Evolutionary conservation across 2,329 filamentous ascomycete species (phyloP), one percentile per base, ranked within the genome.

Genomic region (Fusarium anthophilum): DNA sequence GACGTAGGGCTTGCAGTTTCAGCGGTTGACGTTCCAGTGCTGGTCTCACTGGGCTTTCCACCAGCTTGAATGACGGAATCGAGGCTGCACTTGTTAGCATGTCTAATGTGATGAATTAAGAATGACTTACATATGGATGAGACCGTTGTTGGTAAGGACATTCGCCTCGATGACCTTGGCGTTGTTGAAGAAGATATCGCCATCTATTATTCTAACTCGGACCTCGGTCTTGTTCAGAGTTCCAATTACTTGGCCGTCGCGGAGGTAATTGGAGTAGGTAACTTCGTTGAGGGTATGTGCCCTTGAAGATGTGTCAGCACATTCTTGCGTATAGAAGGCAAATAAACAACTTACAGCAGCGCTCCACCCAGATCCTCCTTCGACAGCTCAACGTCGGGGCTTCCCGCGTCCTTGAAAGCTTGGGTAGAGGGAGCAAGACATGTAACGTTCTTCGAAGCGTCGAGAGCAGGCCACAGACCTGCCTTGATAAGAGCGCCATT

Each of bases 181-280:
- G 8, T 77, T 77, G 55, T 76, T 76, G 60, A 77, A 77, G 43
- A 63, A 77, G 18, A 77, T 73, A 13, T 75, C 72, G 13, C 69
- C 32, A 1, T 50, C 60, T 35, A 67, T 73, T 8, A 77, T 60
- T 6, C 45, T 48, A 2, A 77, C 74, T 6, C 56, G 54, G 4
- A 77, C 69, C 8, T 47, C 65, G 2, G 69, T 72, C 12, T 75
- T 58, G 35, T 77, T 76, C 3, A 73, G 32, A 8, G 74, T 77
- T 13, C 54, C 64, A 0, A 77, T 24, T 8, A 75, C 57, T 50
- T 68, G 65, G 3, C 75, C 75, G 30, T 77, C 74, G 2, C 61
- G 58, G 0, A 77, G 64, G 8, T 62, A 73, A 14, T 61, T 63
- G 6, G 75, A 68, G 51, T 77, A 77, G 4, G 74, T 75, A 20